Base-by-base conservation (phyloP, 345 rosid genomes). In the Brassica cretica region DNA sequence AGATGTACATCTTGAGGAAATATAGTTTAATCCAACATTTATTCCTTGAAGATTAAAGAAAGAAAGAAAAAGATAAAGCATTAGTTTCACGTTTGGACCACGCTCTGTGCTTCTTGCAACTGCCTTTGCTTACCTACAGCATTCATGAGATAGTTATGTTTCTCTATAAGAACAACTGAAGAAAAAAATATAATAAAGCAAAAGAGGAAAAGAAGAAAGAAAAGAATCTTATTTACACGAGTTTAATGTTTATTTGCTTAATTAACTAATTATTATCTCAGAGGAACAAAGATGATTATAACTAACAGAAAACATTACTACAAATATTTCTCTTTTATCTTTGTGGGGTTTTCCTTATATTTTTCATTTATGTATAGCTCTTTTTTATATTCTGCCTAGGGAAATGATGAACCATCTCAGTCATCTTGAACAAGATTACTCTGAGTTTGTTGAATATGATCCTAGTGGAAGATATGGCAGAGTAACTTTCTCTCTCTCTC, bases 381-480 rank as follows among this genome's bases (percentile, higher is more conserved):
- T 32, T 66, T 49, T 49, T n/a, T 5, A 14, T 1, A 49, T 49
- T 49, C 18, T 49, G 18, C 18, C 56, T 49, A 49, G 56, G 56
- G 18, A 64, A 85, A 78, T 70, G 76, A 93, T 93, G 98, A 90
- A 87, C 76, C 87, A 88, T 83, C 86, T 85, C 58, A 71, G 79
- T 60, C 84, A 63, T 74, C 82, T 72, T 64, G 90, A 87, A 46
- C 73, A 75, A 66, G 95, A 88, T 64, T 66, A 64, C 79, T 81
- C 88, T 74, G 96, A 90, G 76, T 95, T 87, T 86, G 94, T 93
- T 78, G 99, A 95, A 84, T 90, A 90, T 84, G 99, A 95, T 89
- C 99, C 99, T 53, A 83, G 93, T 66, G 94, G 98, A 83, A 91
- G 98, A 94, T 94, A 94, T 81, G 97, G 98, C 81, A 89, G 98